Evolutionary conservation across 116 monocot genomes (phyloP), one percentile per base, ranked within the genome.

Genomic region (Cymodocea nodosa): DNA sequence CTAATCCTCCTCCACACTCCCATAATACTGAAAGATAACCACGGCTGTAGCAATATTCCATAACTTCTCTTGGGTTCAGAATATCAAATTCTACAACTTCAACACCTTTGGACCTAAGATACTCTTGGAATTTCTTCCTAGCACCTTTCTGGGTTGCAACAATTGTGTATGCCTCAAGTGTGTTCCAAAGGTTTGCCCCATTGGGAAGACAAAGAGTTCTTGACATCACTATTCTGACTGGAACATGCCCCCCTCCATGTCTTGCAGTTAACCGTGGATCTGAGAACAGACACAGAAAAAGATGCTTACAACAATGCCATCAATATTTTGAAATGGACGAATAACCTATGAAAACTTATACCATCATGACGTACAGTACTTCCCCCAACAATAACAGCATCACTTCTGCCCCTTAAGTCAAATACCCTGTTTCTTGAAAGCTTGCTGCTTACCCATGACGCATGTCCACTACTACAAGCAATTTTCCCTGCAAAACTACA

Each of bases 381-480:
- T 73, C 98, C 98, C 52, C 98, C 98, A 0, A 99, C 98, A 77
- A 99, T 77, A 65, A 99, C 67, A 37, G 92, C 98, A 81, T 99
- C 98, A 61, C 98, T 92, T 84, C 92, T 86, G 0, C 92, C 98
- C 17, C 98, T 76, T 59, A 99, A 79, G 51, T 92, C 84, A 84
- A 92, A 86, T 35, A 99, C 98, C 62, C 82, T 78, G 51, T 66
- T 51, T 74, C 98, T 80, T 15, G 92, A 99, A 30, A 75, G n/a
- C 51, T 72, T 84, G 81, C 92, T 84, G 64, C 98, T 99, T 56
- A 99, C 74, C 98, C 98, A 99, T 50, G 98, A 92, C 61, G 98
- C 92, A 84, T 99, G 89, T 66, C 98, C 98, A 86, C 79, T 99
- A n/a, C 81, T 92, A 63, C 92, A 80, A 12, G 92, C 98, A 84